Evolutionary conservation across 2,329 filamentous ascomycete species (phyloP).

Genomic region (Bipolaris zeicola): DNA sequence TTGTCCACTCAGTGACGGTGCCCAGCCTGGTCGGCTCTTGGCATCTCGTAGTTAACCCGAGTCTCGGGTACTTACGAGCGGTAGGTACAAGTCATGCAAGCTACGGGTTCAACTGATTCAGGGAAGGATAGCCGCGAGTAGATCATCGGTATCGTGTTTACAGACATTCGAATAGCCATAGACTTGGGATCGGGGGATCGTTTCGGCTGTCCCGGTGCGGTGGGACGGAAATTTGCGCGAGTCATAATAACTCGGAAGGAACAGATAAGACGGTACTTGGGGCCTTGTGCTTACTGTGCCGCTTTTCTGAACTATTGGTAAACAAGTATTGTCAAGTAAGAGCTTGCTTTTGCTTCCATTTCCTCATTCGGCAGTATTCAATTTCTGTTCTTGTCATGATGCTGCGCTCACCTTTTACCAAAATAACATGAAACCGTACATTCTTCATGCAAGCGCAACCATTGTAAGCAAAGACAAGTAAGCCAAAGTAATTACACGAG

Average conservation of each 20-base stretch:
- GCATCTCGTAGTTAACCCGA: constrained; percentile 2
- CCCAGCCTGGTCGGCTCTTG: constrained; percentile 26
- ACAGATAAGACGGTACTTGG: constrained; percentile 4
- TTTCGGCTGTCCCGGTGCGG: background rate
- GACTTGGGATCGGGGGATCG: background rate
- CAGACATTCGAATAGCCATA: background rate
- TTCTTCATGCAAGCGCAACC: background rate
- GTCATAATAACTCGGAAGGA: constrained; percentile 1
- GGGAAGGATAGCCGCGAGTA: background rate
- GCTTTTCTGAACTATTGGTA: background rate
- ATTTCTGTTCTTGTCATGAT: background rate
- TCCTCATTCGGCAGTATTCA: too few relatives aligned
- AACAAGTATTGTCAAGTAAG: too few relatives aligned
- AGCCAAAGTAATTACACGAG: too few relatives aligned
- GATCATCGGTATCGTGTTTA: background rate
- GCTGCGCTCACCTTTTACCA: background rate
- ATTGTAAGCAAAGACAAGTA: too few relatives aligned
- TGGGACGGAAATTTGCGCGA: background rate
- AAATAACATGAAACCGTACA: background rate
- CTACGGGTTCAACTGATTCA: background rate
- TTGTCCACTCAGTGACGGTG: constrained; percentile 33
- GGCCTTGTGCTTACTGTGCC: background rate
- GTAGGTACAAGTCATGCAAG: background rate
- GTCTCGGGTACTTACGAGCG: background rate
- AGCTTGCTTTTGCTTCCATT: background rate